phyloP scores from a whole-genome alignment of 2,329 filamentous ascomycete species.

The Aspergillus felis region DNA sequence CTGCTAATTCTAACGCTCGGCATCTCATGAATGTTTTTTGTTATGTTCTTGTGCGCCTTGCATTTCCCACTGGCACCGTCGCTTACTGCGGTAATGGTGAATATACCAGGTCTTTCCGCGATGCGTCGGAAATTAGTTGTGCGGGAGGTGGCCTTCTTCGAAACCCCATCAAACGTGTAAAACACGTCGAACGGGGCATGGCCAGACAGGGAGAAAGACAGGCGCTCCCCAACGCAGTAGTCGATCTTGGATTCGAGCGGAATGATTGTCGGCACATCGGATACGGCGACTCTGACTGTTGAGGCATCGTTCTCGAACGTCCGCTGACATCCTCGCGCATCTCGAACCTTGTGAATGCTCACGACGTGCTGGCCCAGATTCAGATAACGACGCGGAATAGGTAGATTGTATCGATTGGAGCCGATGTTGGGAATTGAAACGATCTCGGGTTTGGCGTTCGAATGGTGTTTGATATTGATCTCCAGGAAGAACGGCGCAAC shows the following conservation, averaged over 20 bases:
- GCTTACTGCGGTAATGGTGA: slow-evolving; percentile 79
- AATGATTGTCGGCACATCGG: slow-evolving; percentile 87
- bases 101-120: slow-evolving; percentile 84
- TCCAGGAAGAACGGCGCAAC: slow-evolving; percentile 85
- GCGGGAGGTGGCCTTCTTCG: slow-evolving; percentile 67
- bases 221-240: slow-evolving; percentile 92
- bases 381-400: slow-evolving; percentile 78
- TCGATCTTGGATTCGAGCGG: slow-evolving; percentile 78
- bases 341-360: slow-evolving; percentile 83
- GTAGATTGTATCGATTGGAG: slow-evolving; percentile 69
- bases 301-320: slow-evolving; percentile 68
- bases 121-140: slow-evolving; percentile 88
- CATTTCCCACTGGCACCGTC: slow-evolving; percentile 83
- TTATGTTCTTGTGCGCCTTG: slow-evolving; percentile 71
- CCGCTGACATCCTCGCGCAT: slow-evolving; percentile 79
- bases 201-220: slow-evolving; percentile 87
- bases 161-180: slow-evolving; percentile 79
- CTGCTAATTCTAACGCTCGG: slow-evolving; percentile 87
- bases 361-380: slow-evolving; percentile 87
- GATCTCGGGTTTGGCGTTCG: slow-evolving; percentile 72
- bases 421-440: slow-evolving; percentile 78
- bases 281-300: slow-evolving; percentile 84
- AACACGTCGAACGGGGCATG: slow-evolving; percentile 88
- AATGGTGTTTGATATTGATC: slow-evolving; percentile 88
- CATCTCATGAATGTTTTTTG: slow-evolving; percentile 83